These are phyloP conservation scores for Symbiodinium pilosum DNA, from an alignment of 73 alveolate species.

Conservation along the genomic window DNA sequence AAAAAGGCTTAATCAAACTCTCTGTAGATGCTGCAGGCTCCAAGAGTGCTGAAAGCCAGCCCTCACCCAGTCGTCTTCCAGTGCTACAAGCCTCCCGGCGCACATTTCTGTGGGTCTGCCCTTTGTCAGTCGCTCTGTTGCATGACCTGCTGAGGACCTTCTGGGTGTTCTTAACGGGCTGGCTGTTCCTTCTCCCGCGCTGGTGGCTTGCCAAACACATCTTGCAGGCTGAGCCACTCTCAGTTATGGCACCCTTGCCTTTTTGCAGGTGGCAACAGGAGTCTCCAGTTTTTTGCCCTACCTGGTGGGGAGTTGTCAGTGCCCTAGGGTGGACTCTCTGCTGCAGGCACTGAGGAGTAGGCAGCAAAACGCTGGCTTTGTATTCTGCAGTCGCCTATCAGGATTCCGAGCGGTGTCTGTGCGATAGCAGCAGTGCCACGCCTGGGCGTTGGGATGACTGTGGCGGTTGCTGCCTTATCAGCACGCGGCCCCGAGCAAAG, in stretches of 20 bases:
- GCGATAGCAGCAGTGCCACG: slow-evolving; percentile 52
- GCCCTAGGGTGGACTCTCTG: slow-evolving; percentile 57
- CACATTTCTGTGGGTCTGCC: not conserved
- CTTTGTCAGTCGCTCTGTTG: not conserved
- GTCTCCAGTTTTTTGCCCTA: slow-evolving; percentile 34
- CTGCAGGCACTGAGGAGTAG: not conserved
- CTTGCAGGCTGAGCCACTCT: not conserved
- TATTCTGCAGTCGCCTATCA: not conserved
- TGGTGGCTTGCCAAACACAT: slow-evolving; percentile 2
- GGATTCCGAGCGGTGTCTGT: slow-evolving; percentile 51
- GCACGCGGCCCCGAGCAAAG: no score
- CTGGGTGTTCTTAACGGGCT: slow-evolving; percentile 58
- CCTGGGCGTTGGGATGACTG: slow-evolving; percentile 52
- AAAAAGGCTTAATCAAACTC: no score
- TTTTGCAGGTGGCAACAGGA: not conserved
- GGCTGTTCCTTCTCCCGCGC: slow-evolving; percentile 53
- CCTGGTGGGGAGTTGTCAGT: slow-evolving; percentile 75
- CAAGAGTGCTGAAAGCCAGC: slow-evolving; percentile 69
- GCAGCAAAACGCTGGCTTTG: no score
- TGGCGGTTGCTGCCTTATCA: not conserved
- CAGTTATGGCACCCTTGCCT: not conserved
- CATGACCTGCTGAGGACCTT: slow-evolving; percentile 37
- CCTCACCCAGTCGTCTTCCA: slow-evolving; percentile 86
- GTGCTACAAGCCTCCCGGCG: slow-evolving; percentile 32
- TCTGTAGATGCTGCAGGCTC: not conserved